These are phyloP conservation scores for Omphalotus olearius DNA, from an alignment of 1,284 basidiomycete species.

Conservation along the genomic window DNA sequence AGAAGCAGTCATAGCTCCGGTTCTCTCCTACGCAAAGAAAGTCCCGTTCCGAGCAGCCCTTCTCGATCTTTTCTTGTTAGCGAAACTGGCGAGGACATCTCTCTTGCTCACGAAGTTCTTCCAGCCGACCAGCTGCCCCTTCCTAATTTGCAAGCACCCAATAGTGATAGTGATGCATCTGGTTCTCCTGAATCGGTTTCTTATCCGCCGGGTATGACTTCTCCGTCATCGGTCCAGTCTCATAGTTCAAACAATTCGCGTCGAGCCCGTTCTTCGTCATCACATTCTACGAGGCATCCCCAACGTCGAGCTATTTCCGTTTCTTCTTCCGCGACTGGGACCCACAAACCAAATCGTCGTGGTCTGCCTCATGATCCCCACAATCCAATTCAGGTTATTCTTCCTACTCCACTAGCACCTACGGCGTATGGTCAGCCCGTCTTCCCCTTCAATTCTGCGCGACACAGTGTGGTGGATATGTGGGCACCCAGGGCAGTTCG, in stretches of 20 bases:
- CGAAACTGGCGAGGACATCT: no score
- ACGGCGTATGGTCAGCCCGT: no score
- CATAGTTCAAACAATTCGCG: background rate
- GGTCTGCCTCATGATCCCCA: slow-evolving; percentile 45
- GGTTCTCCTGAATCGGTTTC: no score
- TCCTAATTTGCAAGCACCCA: no score
- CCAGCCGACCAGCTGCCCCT: no score
- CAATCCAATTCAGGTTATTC: slow-evolving; percentile 53
- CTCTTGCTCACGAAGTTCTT: no score
- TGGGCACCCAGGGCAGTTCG: no score
- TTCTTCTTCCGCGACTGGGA: slow-evolving; percentile 23
- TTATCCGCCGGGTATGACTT: no score
- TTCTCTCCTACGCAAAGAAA: background rate
- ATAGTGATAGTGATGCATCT: no score
- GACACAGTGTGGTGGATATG: no score
- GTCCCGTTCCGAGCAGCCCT: background rate
- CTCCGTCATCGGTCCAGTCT: background rate
- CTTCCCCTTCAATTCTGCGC: no score
- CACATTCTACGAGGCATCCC: slow-evolving; percentile 16
- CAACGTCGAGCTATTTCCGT: slow-evolving; percentile 19
- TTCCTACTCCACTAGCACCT: slow-evolving; percentile 47
- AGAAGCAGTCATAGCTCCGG: background rate
- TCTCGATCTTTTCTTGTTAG: background rate
- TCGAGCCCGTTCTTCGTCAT: slow-evolving; percentile 9
- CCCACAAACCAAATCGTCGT: slow-evolving; percentile 24